phyloP scores from a whole-genome alignment of 768 basidiomycete genomes.

The Myochromella boudieri region DNA sequence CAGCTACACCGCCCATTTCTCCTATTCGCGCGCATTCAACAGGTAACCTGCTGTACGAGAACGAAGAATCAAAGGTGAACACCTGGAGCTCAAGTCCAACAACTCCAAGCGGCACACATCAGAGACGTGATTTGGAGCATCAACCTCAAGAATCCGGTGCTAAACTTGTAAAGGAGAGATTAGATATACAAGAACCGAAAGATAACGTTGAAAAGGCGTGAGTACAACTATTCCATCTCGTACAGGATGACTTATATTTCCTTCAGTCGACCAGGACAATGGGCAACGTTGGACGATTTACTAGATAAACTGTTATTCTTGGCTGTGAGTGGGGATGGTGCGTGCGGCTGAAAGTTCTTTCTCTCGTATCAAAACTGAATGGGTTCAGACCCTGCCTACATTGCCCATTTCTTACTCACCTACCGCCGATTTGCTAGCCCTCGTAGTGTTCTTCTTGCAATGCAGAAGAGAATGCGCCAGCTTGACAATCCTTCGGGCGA shows the following conservation, averaged over 20 bases:
- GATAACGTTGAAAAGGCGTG: constrained; percentile 19
- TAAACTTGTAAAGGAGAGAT: constrained; percentile 17
- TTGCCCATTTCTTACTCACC: constrained; percentile 79
- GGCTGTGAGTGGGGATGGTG: constrained; percentile 83
- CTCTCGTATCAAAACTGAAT: constrained; percentile 5
- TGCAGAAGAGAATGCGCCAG: constrained; percentile 85
- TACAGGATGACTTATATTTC: constrained; percentile 3
- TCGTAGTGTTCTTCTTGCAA: constrained; percentile 75
- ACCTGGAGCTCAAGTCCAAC: constrained; percentile 1
- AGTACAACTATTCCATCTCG: background rate
- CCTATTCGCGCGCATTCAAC: constrained; percentile 56
- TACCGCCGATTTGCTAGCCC: constrained; percentile 83
- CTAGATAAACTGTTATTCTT: constrained; percentile 82
- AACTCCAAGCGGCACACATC: background rate
- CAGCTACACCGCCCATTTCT: constrained; percentile 40
- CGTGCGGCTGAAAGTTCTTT: constrained; percentile 6
- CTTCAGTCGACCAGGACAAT: constrained; percentile 57
- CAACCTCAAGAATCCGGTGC: background rate
- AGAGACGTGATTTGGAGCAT: background rate
- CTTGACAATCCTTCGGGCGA: constrained; percentile 72
- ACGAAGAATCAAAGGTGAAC: constrained; percentile 34
- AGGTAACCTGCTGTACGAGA: constrained; percentile 45
- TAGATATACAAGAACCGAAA: constrained; percentile 16
- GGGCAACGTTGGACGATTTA: constrained; percentile 76
- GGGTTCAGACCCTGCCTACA: constrained; percentile 66